Base-by-base conservation (phyloP, 176 grass and related monocot species). In the Rhipidocladum racemiflorum region DNA sequence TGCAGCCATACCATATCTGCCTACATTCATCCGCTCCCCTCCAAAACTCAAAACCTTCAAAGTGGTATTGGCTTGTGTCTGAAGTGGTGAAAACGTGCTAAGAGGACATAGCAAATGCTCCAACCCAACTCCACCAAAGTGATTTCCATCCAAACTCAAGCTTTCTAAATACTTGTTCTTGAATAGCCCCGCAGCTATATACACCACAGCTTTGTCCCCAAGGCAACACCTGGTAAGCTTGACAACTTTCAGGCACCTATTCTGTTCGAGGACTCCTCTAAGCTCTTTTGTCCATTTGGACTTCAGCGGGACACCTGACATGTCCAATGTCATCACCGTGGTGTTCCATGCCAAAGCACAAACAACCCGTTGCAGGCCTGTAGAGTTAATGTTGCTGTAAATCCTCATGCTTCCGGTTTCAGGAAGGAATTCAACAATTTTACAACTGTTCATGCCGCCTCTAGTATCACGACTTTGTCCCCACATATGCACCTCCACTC, bases 161-260 rank as follows among this genome's bases (percentile, higher is more conserved):
- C 77, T 91, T 79, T 93, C 90, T 38, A 97, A 86, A 78, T 78
- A 87, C 15, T 23, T 88, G 75, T 97, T 97, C 84, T 90, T 93
- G 87, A 97, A 94, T 59, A 97, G 90, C 39, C 95, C 95, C 44
- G 95, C 95, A 87, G 90, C 95, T 86, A 97, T 89, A 76, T 94
- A 94, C 34, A 97, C 95, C 32, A 88, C 82, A 0, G 90, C 88
- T 89, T 90, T 94, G 84, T 97, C 83, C 64, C 84, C 30, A 29
- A 97, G 88, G 64, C 81, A 78, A 84, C 90, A 92, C 78, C 81
- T 93, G 70, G 86, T 84, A 24, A 97, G 82, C 16, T 89, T 93
- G 53, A 97, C 61, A 38, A 49, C 83, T 74, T 89, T 97, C 6
- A 97, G 88, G 61, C 53, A 91, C 66, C 30, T 91, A 57, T 94